Evolutionary conservation across 768 basidiomycete species (phyloP).

Genomic region (Lactarius akahatsu): DNA sequence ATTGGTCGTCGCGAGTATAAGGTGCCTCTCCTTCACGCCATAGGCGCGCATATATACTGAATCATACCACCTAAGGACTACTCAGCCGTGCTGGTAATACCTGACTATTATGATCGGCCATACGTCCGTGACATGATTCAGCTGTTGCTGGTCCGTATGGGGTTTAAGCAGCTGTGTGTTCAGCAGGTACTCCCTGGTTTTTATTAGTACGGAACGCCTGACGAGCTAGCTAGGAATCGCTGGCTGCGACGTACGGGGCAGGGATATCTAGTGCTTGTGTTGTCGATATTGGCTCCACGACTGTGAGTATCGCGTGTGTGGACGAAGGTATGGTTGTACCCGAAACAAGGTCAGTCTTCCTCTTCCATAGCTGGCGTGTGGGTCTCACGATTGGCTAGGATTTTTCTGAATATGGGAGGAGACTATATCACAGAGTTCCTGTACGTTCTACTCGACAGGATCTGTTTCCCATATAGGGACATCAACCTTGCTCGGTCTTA

Average conservation of each 20-base stretch:
- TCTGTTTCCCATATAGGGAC: constrained; percentile 86
- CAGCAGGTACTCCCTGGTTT: constrained; percentile 65
- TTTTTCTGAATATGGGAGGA: constrained; percentile 84
- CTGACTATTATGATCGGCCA: constrained; percentile 83
- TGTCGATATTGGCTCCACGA: constrained; percentile 87
- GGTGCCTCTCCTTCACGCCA: constrained; percentile 40
- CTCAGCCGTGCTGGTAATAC: constrained; percentile 85
- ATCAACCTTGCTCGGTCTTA: constrained; percentile 72
- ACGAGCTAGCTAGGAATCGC: constrained; percentile 63
- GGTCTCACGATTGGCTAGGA: constrained; percentile 42
- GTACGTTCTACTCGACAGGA: constrained; percentile 71
- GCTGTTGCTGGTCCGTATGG: constrained; percentile 72
- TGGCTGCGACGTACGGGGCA: constrained; percentile 92
- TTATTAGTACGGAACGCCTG: constrained; percentile 10
- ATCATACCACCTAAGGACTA: constrained; percentile 55
- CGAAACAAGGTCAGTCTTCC: constrained; percentile 70
- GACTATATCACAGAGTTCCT: constrained; percentile 94
- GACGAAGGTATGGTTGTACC: constrained; percentile 88
- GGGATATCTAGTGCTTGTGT: constrained; percentile 95
- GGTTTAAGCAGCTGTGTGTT: constrained; percentile 89
- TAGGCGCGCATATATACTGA: constrained; percentile 14
- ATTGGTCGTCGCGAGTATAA: constrained; percentile 57
- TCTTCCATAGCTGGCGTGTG: background rate
- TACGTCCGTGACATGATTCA: constrained; percentile 80
- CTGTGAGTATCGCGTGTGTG: constrained; percentile 86